Percentiles rank a stretch among this genome's conserved stretches.
Conservation (phyloP, 202 grass and related monocot genomes). For the Zoysia matrella region DNA sequence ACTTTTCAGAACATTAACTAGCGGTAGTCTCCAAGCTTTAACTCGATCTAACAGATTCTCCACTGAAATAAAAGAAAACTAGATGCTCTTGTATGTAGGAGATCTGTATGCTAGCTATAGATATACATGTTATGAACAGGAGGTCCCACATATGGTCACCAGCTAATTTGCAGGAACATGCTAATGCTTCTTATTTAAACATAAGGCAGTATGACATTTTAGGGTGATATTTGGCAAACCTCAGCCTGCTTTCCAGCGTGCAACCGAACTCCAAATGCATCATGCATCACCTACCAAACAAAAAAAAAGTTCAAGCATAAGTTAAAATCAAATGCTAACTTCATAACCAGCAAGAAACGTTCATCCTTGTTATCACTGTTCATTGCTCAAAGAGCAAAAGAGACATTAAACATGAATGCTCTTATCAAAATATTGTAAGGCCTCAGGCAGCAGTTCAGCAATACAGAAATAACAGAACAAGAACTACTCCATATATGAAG, state of each 20-base stretch:
- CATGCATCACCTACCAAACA: conserved; percentile 75
- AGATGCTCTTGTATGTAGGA: background rate
- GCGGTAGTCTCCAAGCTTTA: background rate
- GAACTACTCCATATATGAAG: background rate
- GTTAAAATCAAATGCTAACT: conserved; percentile 19
- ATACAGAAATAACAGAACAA: conserved; percentile 23
- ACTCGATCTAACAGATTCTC: background rate
- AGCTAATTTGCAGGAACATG: conserved; percentile 10
- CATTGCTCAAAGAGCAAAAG: background rate
- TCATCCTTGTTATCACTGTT: conserved; percentile 29
- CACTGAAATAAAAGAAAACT: background rate
- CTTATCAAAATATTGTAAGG: background rate
- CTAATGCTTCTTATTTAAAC: conserved; percentile 6
- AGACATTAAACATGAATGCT: background rate
- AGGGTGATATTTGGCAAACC: conserved; percentile 56
- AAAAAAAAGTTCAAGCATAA: conserved; percentile 37
- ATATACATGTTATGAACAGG: background rate
- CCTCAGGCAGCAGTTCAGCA: conserved; percentile 11
- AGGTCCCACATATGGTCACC: background rate
- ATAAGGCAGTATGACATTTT: conserved; percentile 30
- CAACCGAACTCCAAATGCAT: conserved; percentile 57
- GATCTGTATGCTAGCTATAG: background rate
- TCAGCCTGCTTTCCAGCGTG: too few species aligned
- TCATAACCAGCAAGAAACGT: background rate
- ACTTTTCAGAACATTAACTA: background rate